Evolutionary conservation across 805 yeast genomes (phyloP), one percentile per base, ranked within the genome.

Genomic region (Wickerhamiella vanderwaltii): DNA sequence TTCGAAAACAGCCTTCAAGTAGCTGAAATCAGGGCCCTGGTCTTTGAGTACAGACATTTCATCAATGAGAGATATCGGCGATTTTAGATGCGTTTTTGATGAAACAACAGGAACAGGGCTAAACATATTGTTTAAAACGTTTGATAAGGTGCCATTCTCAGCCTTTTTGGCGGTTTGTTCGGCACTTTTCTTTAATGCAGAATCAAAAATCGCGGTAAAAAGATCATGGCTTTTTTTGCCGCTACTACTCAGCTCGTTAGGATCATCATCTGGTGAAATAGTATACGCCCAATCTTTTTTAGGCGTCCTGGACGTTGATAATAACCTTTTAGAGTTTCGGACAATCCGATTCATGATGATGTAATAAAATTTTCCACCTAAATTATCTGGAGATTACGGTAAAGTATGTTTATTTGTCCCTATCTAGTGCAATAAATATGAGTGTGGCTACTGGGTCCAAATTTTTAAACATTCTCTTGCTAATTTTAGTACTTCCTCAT

Each of bases 1-100:
- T 9, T 39, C 44, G 19, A 51, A 30, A 1, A 56, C 53, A 0
- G 53, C 51, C 20, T 32, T 19, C 29, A 49, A 9, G 16, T 29
- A 29, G 22, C 22, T 29, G 6, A 15, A 6, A 13, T 28, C n/a
- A 4, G 31, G 40, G 9, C 22, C 31, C 13, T 5, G 6, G 6
- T 20, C 9, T n/a, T 22, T n/a, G 9, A 37, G 28, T 13, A 37
- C 15, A 13, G 31, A 16, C 11, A 17, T 24, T 12, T 37, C 40
- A 9, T 20, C 24, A 15, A 37, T 29, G 3, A 29, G n/a, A 9
- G 40, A 37, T 15, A 37, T 18, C 2, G 31, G 32, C 6, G 32
- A 17, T 12, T 25, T 20, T 16, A 26, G 22, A 5, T 25, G 26
- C 7, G 36, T 17, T 22, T 18, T 17, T 17, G 36, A 22, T 4